A percentile compares a stretch with the other conserved stretches of the same genome.
Evolutionary conservation across 129 eudicot species (phyloP).

Genomic region (Helianthus tuberosus): DNA sequence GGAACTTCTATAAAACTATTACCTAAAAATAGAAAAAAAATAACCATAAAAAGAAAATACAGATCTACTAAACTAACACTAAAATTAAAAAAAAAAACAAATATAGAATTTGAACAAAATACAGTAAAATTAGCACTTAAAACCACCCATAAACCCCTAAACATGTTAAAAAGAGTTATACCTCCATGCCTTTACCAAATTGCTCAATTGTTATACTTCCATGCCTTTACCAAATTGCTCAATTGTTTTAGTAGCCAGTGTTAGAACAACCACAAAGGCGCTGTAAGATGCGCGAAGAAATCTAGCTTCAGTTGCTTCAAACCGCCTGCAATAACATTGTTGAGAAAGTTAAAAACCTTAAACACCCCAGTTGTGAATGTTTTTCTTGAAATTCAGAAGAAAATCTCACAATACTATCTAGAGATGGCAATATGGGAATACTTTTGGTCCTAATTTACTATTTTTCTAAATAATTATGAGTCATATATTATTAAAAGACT

Average conservation of each 20-base stretch:
- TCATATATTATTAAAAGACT: not conserved
- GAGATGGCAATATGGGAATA: not conserved
- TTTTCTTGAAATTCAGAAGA: constrained; percentile 1
- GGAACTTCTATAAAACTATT: too few species aligned
- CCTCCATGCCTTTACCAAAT: too few species aligned
- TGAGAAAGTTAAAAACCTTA: not conserved
- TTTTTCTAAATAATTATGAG: not conserved
- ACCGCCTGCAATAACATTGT: constrained; percentile 50
- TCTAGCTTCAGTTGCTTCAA: constrained; percentile 85
- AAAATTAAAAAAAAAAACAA: too few species aligned
- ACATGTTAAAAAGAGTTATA: too few species aligned
- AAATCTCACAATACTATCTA: not conserved
- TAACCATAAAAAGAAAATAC: too few species aligned
- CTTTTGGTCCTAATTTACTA: not conserved
- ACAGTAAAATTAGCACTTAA: constrained; percentile 10
- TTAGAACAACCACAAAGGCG: constrained; percentile 70
- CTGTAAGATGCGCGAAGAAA: constrained; percentile 87
- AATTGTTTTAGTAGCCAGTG: constrained; percentile 74
- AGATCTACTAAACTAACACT: too few species aligned
- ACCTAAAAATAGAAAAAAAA: too few species aligned
- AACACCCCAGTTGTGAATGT: not conserved
- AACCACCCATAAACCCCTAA: constrained; percentile 13
- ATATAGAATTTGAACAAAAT: not conserved
- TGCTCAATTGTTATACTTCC: constrained; percentile 24
- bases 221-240: constrained; percentile 61